Evolutionary conservation across 2,329 filamentous ascomycete genomes (phyloP).

Genomic region (Samsoniella hepiali): DNA sequence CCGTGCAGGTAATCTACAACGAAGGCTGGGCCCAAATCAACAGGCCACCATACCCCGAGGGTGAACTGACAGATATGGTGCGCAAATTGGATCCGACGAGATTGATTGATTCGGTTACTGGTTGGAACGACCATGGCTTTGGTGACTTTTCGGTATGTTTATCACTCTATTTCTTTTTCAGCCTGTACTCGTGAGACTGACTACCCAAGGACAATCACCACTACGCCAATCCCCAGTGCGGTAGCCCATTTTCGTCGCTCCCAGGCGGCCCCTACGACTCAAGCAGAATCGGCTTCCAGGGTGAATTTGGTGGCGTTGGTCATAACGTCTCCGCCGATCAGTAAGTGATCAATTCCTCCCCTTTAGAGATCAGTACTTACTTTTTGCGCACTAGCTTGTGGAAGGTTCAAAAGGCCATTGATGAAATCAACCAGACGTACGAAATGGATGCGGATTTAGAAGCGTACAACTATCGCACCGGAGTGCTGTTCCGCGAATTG

Average conservation of each 20-base stretch:
- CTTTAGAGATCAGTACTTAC: neutral
- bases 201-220: conserved; percentile 61
- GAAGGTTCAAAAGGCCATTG: conserved; percentile 58
- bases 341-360: conserved; percentile 33
- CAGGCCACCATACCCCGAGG: conserved; percentile 51
- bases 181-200: neutral
- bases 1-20: conserved; percentile 60
- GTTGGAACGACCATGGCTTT: conserved; percentile 66
- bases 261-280: conserved; percentile 54
- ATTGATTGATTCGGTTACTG: conserved; percentile 59
- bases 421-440: conserved; percentile 63
- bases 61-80: conserved; percentile 52
- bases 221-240: conserved; percentile 69
- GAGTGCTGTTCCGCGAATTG: conserved; percentile 58
- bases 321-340: conserved; percentile 61
- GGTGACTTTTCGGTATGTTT: conserved; percentile 54
- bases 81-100: conserved; percentile 59
- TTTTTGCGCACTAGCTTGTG: conserved; percentile 47
- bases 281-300: conserved; percentile 62
- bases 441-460: conserved; percentile 58
- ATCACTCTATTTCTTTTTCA: neutral
- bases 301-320: conserved; percentile 69
- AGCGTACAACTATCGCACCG: conserved; percentile 64
- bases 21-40: conserved; percentile 66
- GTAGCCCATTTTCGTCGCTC: conserved; percentile 63